These are phyloP conservation scores for Cymodocea nodosa DNA, from an alignment of 116 monocot genomes.

Conservation along the genomic window DNA sequence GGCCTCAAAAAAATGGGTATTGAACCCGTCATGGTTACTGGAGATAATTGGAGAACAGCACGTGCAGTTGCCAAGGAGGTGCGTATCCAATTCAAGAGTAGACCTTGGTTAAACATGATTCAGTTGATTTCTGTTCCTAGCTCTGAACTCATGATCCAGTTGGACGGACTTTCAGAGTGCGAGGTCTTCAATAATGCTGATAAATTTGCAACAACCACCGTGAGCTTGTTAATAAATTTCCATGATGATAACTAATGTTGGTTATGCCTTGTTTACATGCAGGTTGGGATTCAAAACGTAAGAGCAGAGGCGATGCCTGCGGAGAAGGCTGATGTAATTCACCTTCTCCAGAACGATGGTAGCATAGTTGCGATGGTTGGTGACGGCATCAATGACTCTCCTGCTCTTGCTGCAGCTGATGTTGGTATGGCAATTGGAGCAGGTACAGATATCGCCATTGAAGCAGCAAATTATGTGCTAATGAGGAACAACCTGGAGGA, in stretches of 20 bases:
- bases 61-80: slow-evolving; percentile 91
- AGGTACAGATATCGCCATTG: slow-evolving; percentile 91
- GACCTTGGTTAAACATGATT: no score
- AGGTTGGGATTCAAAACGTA: slow-evolving; percentile 89
- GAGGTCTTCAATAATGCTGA: no score
- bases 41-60: slow-evolving; percentile 94
- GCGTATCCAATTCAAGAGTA: not conserved
- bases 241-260: no score
- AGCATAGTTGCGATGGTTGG: slow-evolving; percentile 87
- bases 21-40: slow-evolving; percentile 87
- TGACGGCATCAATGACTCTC: slow-evolving; percentile 92
- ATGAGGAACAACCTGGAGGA: slow-evolving; percentile 85
- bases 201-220: not conserved
- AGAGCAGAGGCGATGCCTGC: slow-evolving; percentile 96
- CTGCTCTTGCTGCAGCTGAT: slow-evolving; percentile 75
- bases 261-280: not conserved
- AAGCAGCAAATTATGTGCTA: slow-evolving; percentile 83
- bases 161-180: no score
- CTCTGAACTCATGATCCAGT: no score
- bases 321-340: slow-evolving; percentile 72
- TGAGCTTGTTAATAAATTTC: no score
- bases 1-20: slow-evolving; percentile 88
- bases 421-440: slow-evolving; percentile 94
- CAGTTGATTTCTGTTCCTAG: no score
- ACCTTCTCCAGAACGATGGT: slow-evolving; percentile 57